These are phyloP conservation scores for Entomortierella chlamydospora DNA, from an alignment of 192 early-diverging fungal genomes.

Conservation along the genomic window DNA sequence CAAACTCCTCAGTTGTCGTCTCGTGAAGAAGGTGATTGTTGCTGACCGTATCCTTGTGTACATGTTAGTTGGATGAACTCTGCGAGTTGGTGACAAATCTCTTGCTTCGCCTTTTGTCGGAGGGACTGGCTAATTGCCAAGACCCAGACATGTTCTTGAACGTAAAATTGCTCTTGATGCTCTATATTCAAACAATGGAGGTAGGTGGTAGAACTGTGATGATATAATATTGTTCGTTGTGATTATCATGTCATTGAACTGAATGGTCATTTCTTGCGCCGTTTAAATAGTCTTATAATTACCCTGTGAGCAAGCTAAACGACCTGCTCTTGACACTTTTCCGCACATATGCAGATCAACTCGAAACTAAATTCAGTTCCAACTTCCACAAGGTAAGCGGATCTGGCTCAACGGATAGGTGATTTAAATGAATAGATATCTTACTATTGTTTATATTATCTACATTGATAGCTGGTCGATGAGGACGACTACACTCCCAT, in stretches of 20 bases:
- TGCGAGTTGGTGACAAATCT: slow-evolving; percentile 90
- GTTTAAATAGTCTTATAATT: slow-evolving; percentile 77
- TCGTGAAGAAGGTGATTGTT: too few relatives aligned
- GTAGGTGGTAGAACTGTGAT: too few relatives aligned
- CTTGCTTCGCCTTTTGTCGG: slow-evolving; percentile 82
- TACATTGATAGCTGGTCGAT: slow-evolving; percentile 77
- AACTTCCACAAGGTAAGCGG: slow-evolving; percentile 72
- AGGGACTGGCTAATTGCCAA: slow-evolving; percentile 81
- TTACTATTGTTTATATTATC: too few relatives aligned
- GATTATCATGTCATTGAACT: neutral
- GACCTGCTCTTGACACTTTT: slow-evolving; percentile 83
- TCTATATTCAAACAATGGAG: slow-evolving; percentile 94
- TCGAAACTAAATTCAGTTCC: slow-evolving; percentile 75
- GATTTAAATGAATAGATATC: too few relatives aligned
- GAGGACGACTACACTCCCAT: slow-evolving; percentile 88
- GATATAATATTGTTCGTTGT: neutral
- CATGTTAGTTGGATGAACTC: slow-evolving; percentile 79
- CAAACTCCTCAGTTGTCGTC: too few relatives aligned
- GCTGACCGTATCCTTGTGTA: neutral
- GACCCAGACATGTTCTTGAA: slow-evolving; percentile 83
- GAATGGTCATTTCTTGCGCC: too few relatives aligned
- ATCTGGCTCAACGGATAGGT: too few relatives aligned
- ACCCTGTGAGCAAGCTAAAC: slow-evolving; percentile 73
- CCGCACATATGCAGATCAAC: slow-evolving; percentile 81
- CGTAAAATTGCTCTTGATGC: slow-evolving; percentile 82